phyloP scores from a whole-genome alignment of 805 yeast genomes.

The Candida ipomoeae region DNA sequence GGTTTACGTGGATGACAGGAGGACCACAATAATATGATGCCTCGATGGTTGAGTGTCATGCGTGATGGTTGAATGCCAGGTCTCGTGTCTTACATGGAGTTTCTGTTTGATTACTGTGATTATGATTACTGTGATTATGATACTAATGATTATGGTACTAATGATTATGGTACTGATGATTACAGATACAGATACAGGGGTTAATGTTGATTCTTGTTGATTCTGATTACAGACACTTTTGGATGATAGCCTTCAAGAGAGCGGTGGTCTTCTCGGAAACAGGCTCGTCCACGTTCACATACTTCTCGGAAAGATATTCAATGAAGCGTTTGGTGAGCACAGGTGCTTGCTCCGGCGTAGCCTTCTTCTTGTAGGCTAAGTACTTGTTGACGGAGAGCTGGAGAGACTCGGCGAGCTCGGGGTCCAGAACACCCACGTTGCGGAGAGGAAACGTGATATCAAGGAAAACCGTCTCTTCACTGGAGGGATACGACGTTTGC shows the following conservation, averaged over 20 bases:
- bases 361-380: constrained; percentile 52
- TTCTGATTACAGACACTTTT: constrained; percentile 26
- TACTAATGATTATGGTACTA: no score
- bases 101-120: no score
- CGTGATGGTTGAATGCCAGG: no score
- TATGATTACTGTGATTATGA: no score
- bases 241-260: constrained; percentile 38
- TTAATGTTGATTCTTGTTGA: no score
- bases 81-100: no score
- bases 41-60: no score
- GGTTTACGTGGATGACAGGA: no score
- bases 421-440: constrained; percentile 36
- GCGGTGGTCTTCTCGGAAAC: constrained; percentile 25
- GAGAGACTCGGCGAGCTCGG: constrained; percentile 52
- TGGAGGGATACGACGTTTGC: constrained; percentile 37
- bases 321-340: constrained; percentile 29
- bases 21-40: no score
- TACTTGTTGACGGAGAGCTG: constrained; percentile 70
- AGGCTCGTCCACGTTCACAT: constrained; percentile 18
- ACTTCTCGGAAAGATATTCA: constrained; percentile 24
- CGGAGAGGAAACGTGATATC: constrained; percentile 70
- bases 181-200: no score
- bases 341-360: constrained; percentile 28
- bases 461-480: constrained; percentile 39
- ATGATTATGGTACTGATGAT: no score